A percentile compares a stretch with the other conserved stretches of the same genome.
Conservation (phyloP, 2,329 filamentous ascomycete genomes). For the Hypoxylon sp. region DNA sequence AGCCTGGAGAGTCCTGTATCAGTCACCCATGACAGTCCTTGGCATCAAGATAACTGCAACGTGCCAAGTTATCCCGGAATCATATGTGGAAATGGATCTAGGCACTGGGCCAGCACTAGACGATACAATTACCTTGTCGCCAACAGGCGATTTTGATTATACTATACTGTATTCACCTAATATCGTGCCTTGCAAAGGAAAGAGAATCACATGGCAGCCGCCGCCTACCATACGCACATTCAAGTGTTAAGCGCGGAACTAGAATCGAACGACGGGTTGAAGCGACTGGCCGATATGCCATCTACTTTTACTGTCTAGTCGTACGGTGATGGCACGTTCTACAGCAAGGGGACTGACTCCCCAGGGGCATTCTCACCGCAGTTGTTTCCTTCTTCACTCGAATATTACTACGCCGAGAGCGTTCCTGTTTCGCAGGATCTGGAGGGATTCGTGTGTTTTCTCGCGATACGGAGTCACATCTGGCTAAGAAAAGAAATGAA, state of each 20-base stretch:
- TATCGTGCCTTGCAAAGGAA: neutral
- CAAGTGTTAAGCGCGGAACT: constrained; percentile 14
- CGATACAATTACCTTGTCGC: neutral
- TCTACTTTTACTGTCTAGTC: constrained; percentile 6
- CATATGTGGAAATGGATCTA: neutral
- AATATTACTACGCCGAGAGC: constrained; percentile 2
- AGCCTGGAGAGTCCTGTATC: neutral
- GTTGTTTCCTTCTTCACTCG: neutral
- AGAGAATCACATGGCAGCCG: neutral
- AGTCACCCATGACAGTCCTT: neutral
- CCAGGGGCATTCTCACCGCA: neutral
- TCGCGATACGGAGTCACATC: neutral
- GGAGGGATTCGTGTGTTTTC: constrained; percentile 6
- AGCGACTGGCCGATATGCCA: too few species aligned
- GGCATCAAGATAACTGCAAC: neutral
- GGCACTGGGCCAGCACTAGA: neutral
- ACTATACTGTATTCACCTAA: too few species aligned
- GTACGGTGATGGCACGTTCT: constrained; percentile 28
- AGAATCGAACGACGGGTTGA: constrained; percentile 11
- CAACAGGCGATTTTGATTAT: constrained; percentile 2
- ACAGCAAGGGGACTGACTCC: neutral
- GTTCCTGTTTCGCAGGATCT: constrained; percentile 20
- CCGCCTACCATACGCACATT: neutral
- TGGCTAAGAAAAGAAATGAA: constrained; percentile 14
- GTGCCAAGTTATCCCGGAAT: neutral